Evolutionary conservation across 2,329 filamentous ascomycete species (phyloP), one percentile per base, ranked within the genome.

Genomic region (Beauveria bassiana): DNA sequence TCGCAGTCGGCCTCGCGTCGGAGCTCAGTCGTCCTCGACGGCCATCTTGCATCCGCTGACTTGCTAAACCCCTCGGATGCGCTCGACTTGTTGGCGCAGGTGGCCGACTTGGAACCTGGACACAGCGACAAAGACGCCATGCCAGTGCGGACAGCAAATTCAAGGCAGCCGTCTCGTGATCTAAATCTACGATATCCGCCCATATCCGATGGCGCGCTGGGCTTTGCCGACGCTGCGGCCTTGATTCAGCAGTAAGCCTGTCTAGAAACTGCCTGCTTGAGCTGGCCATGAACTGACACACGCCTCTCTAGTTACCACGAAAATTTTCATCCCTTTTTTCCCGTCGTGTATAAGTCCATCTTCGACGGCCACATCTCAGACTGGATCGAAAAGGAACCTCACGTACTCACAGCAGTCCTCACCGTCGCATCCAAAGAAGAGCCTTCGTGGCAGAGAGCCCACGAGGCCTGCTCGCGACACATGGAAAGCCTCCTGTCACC

Each of bases 341-440:
- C 88, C 0, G 75, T 91, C 28, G 86, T 87, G 0, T 84, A 86
- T 10, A 77, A 78, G 43, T 79, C 81, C 64, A 83, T 85, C 49
- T 82, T 87, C 65, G 77, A 79, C 45, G 70, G 74, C 16, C 74
- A 81, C 61, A 71, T 89, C 10, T 75, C 81, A 28, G 74, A 79
- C 20, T 83, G 85, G 64, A 83, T 85, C 5, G 76, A 78, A 2
- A 81, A 82, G 31, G 87, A 90, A 68, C 85, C 82, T 34, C 84
- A 90, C 68, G 76, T 91, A 0, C 77, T 90, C 18, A 90, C 87
- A 0, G 87, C 87, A 0, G 84, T 90, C 3, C 75, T 91, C 4
- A 86, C 87, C 1, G 86, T 91, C 54, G 84, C 86, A 4, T 88
- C 87, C 8, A 88, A 89, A 71, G 87, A 91, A 67, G 74, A 89